phyloP scores from a whole-genome alignment of 2,329 filamentous ascomycete genomes.

The Talaromyces sp. region DNA sequence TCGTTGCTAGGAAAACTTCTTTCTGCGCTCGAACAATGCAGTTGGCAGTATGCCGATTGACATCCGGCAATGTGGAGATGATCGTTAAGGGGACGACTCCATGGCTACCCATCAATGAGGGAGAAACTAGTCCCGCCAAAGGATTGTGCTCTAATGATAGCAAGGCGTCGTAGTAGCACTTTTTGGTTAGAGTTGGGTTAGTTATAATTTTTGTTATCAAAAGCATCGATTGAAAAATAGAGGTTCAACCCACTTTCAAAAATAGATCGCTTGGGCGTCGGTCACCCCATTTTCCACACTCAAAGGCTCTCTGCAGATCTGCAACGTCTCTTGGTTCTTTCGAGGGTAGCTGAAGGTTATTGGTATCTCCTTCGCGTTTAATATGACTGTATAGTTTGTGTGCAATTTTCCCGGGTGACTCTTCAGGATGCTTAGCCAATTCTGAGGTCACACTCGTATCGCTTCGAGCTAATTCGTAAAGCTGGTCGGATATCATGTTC shows the following conservation, averaged over 20 bases:
- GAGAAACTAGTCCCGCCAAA: slow-evolving; percentile 49
- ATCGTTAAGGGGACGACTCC: slow-evolving; percentile 65
- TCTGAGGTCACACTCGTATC: slow-evolving; percentile 53
- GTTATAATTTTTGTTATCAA: neutral
- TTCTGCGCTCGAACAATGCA: slow-evolving; percentile 66
- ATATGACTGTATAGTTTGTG: slow-evolving; percentile 49
- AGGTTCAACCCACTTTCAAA: slow-evolving; percentile 43
- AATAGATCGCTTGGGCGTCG: slow-evolving; percentile 63
- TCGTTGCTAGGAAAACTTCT: slow-evolving; percentile 70
- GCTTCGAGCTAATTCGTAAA: slow-evolving; percentile 50
- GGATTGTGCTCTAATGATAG: slow-evolving; percentile 32
- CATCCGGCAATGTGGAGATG: slow-evolving; percentile 64
- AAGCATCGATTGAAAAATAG: neutral
- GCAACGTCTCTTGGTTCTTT: slow-evolving; percentile 24
- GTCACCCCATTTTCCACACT: slow-evolving; percentile 64
- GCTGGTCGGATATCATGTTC: slow-evolving; percentile 3
- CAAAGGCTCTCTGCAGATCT: slow-evolving; percentile 49
- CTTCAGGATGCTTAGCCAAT: slow-evolving; percentile 49
- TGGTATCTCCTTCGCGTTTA: slow-evolving; percentile 17
- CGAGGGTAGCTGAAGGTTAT: slow-evolving; percentile 19
- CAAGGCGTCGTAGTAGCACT: slow-evolving; percentile 63
- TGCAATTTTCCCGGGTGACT: slow-evolving; percentile 51
- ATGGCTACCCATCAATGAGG: slow-evolving; percentile 54
- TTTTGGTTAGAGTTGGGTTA: neutral
- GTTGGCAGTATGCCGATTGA: slow-evolving; percentile 70